Conservation (phyloP, 495 filamentous ascomycete genomes). For the Penicillium paxilli region DNA sequence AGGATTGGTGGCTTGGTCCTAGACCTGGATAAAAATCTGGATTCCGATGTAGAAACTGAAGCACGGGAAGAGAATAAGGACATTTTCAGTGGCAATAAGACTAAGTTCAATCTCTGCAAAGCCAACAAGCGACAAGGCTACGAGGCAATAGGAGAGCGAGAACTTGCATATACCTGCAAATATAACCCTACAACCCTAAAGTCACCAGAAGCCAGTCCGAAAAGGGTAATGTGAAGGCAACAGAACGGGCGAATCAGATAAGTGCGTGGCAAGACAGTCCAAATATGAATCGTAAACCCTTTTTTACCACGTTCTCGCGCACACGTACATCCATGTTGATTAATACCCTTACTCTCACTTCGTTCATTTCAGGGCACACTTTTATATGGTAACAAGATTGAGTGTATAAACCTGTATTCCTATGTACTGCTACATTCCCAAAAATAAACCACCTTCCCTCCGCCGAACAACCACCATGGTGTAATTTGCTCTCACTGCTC, state of each 20-base stretch:
- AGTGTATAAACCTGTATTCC: constrained; percentile 3
- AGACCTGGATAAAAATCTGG: no score
- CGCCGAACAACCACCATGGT: neutral
- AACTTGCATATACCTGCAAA: neutral
- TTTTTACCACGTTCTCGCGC: constrained; percentile 4
- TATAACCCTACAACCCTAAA: constrained; percentile 3
- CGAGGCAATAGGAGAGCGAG: neutral
- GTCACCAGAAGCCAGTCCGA: neutral
- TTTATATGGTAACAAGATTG: constrained; percentile 3
- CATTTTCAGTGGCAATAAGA: no score
- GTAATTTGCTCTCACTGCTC: neutral
- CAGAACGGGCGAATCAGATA: neutral
- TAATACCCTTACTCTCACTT: constrained; percentile 8
- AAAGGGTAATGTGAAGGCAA: neutral
- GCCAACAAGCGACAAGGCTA: neutral
- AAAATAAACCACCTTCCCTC: constrained; percentile 2
- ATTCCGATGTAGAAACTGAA: no score
- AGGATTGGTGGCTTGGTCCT: constrained; percentile 69
- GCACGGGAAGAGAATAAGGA: no score
- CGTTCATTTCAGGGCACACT: constrained; percentile 5
- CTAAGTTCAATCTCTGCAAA: no score
- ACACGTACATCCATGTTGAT: constrained; percentile 3
- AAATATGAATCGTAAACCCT: constrained; percentile 1
- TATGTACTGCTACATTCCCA: constrained; percentile 10
- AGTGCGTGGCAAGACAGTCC: constrained; percentile 2